Percentiles rank a stretch among this genome's conserved stretches.
phyloP scores from a whole-genome alignment of 2,329 filamentous ascomycete species.

The Scortechinia acanthostroma region DNA sequence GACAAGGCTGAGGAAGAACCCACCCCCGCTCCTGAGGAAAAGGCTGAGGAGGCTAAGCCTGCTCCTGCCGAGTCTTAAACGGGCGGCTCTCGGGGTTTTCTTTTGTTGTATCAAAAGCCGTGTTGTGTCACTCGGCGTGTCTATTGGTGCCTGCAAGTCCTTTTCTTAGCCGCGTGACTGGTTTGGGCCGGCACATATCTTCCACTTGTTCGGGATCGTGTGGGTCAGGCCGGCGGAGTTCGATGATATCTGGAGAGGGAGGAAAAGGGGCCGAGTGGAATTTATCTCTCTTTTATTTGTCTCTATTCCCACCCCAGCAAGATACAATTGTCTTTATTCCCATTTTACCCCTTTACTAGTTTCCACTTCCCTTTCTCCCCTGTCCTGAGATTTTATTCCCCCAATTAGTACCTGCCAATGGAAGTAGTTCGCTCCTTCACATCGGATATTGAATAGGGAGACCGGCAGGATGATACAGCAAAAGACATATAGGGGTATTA shows the following conservation, averaged over 20 bases:
- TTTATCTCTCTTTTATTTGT: not conserved
- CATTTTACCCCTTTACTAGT: too few relatives aligned
- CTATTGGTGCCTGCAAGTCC: not conserved
- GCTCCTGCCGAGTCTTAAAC: not conserved
- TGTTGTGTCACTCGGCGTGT: not conserved
- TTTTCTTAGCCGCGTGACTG: not conserved
- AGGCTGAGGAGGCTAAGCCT: constrained; percentile 43
- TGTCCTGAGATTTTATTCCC: too few relatives aligned
- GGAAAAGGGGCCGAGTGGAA: constrained; percentile 2
- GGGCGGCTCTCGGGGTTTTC: not conserved
- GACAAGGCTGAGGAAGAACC: constrained; percentile 51
- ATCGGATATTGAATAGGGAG: too few relatives aligned
- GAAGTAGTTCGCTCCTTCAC: too few relatives aligned
- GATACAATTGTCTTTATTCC: not conserved
- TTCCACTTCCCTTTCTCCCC: too few relatives aligned
- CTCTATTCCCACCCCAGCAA: not conserved
- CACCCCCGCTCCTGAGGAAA: constrained; percentile 28
- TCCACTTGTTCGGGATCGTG: not conserved
- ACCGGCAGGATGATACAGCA: too few relatives aligned
- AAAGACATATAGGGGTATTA: too few relatives aligned
- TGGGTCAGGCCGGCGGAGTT: not conserved
- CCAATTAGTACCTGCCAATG: too few relatives aligned
- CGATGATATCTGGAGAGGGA: not conserved
- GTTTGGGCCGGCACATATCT: not conserved
- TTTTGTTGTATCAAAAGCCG: not conserved